phyloP scores from a whole-genome alignment of 2,329 filamentous ascomycete species.

The Xylariaceae sp. region DNA sequence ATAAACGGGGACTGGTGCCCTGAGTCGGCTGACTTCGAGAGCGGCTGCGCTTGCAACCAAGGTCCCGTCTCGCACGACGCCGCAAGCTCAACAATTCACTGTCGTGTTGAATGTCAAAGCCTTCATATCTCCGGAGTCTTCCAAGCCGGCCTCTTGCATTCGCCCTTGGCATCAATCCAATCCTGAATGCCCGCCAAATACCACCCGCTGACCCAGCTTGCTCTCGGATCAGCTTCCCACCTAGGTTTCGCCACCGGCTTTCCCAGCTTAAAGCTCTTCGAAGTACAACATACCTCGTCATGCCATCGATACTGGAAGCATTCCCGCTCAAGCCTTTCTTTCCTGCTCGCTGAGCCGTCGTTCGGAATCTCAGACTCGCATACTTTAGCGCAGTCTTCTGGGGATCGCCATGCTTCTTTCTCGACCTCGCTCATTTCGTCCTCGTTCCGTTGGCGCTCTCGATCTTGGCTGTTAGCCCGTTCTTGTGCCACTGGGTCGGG shows the following conservation, averaged over 20 bases:
- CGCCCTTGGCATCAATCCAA: slow-evolving; percentile 42
- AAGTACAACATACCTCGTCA: slow-evolving; percentile 40
- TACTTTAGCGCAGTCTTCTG: slow-evolving; percentile 44
- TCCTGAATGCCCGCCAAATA: slow-evolving; percentile 42
- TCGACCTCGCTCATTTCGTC: slow-evolving; percentile 39
- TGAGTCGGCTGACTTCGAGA: background rate
- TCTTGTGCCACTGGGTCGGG: slow-evolving; percentile 34
- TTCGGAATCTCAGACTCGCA: slow-evolving; percentile 40
- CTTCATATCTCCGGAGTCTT: slow-evolving; percentile 31
- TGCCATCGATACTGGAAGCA: slow-evolving; percentile 46
- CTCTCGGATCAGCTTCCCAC: slow-evolving; percentile 27
- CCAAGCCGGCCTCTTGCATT: slow-evolving; percentile 39
- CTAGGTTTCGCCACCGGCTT: slow-evolving; percentile 32
- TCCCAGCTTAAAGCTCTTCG: slow-evolving; percentile 41
- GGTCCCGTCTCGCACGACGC: background rate
- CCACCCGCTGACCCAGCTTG: slow-evolving; percentile 41
- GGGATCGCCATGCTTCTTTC: slow-evolving; percentile 40
- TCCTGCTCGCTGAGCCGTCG: slow-evolving; percentile 26
- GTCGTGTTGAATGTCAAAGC: slow-evolving; percentile 3
- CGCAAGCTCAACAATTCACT: no score
- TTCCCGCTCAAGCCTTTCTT: slow-evolving; percentile 30
- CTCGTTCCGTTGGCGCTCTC: slow-evolving; percentile 35
- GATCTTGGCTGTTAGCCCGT: slow-evolving; percentile 29
- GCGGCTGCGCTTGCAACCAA: background rate
- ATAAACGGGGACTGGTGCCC: background rate